Evolutionary conservation across 192 early-diverging fungal genomes (phyloP), one percentile per base, ranked within the genome.

Genomic region (Backusella luteola): DNA sequence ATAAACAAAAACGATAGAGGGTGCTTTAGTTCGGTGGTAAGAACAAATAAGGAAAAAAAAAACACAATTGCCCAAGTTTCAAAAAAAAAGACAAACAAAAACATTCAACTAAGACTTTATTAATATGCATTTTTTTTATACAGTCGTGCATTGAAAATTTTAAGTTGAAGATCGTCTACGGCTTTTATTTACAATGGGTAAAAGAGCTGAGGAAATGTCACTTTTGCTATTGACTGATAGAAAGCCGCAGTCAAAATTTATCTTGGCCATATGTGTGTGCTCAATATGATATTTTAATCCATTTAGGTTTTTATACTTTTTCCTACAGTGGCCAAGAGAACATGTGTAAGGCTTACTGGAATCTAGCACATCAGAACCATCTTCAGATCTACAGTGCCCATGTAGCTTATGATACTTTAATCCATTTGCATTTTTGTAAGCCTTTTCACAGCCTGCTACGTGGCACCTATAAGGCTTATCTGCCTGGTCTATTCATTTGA

Each of bases 381-480:
- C 79, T 32, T 74, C 72, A 34, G 77, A 63, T 19, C 52, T 36
- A 7, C 80, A 79, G 79, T 98, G 96, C 19, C 96, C 96, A 83
- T 98, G 96, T 80, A 93, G 86, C 78, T 95, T 92, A 83, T 98
- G 97, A 87, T 98, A 98, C 83, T 98, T 98, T 76, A 98, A 86
- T 15, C 97, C 97, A 67, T 97, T 97, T 35, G 96, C 96, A 81
- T 98, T 98, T 83, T 98, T 98, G 88, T 98, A 98, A 7, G 96
- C 90, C 85, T 98, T 97, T 75, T 86, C 88, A 81, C 97, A 98
- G 15, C 94, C 94, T 36, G 81, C 78, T 19, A 95, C 49, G 39
- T 73, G 49, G 12, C 72, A 73, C 23, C 36, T 56, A n/a, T 73
- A 73, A 23, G 72, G 72, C 41, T 73, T 73, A 38, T 73, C 72